These are phyloP conservation scores for Selenicereus undatus DNA, from an alignment of 148 eudicot species.

Conservation along the genomic window DNA sequence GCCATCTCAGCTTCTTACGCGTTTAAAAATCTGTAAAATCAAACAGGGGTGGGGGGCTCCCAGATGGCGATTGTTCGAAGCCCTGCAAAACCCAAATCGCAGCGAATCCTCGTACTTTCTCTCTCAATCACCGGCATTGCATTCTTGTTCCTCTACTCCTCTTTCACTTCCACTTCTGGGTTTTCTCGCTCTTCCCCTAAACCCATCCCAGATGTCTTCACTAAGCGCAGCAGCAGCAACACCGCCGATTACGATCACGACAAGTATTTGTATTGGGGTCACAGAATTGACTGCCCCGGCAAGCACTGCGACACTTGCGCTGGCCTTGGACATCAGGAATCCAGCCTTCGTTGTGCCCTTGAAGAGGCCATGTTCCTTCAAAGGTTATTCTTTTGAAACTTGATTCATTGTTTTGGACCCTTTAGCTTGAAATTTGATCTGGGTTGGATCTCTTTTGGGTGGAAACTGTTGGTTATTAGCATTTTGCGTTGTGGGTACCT, in stretches of 20 bases:
- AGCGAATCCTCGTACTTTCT: constrained; percentile 41
- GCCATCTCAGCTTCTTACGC: no score
- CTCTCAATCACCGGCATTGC: constrained; percentile 45
- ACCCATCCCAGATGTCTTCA: constrained; percentile 17
- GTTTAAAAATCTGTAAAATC: neutral
- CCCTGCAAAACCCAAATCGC: constrained; percentile 43
- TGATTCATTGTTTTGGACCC: neutral
- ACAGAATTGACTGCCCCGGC: constrained; percentile 83
- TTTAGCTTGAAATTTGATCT: constrained; percentile 5
- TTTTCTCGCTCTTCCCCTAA: constrained; percentile 27
- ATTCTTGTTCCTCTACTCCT: constrained; percentile 48
- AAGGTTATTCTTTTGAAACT: constrained; percentile 40
- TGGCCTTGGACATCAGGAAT: constrained; percentile 95
- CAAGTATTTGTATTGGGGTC: constrained; percentile 81
- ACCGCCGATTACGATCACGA: constrained; percentile 15
- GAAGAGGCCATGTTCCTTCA: constrained; percentile 83
- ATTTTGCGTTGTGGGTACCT: constrained; percentile 1
- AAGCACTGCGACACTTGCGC: constrained; percentile 81
- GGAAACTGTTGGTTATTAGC: neutral
- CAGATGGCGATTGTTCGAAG: constrained; percentile 55
- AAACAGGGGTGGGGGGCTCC: neutral
- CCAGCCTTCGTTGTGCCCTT: constrained; percentile 94
- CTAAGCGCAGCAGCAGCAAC: constrained; percentile 1
- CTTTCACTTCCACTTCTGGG: constrained; percentile 38
- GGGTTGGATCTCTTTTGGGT: constrained; percentile 3